Evolutionary conservation across 2,329 filamentous ascomycete species (phyloP).

Genomic region (Gnomoniopsis sp.): DNA sequence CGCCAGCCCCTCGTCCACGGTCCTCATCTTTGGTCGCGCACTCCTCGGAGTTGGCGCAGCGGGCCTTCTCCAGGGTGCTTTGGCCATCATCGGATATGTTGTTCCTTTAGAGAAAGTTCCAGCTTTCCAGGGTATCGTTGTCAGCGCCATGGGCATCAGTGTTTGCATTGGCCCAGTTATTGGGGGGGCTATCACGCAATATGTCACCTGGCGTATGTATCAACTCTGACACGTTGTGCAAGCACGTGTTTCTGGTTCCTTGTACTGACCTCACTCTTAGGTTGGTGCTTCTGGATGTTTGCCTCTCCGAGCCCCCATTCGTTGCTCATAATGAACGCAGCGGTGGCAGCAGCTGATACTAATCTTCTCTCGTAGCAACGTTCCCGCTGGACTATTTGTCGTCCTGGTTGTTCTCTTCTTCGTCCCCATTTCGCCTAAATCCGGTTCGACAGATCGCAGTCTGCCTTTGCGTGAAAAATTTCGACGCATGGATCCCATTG

Average conservation of each 20-base stretch:
- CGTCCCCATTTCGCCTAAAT: neutral
- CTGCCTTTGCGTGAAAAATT: neutral
- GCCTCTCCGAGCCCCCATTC: neutral
- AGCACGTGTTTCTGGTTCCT: no score
- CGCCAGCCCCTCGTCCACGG: slow-evolving; percentile 25
- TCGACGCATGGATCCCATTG: neutral
- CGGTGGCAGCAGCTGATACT: no score
- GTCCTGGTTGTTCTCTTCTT: neutral
- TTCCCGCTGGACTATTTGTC: neutral
- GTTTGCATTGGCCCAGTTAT: slow-evolving; percentile 45
- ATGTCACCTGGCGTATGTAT: neutral
- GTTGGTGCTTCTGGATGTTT: neutral
- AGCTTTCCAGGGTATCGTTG: slow-evolving; percentile 33
- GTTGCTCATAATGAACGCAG: no score
- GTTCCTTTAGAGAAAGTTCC: slow-evolving; percentile 24
- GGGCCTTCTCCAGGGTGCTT: slow-evolving; percentile 37
- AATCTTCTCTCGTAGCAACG: neutral
- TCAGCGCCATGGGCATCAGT: slow-evolving; percentile 41
- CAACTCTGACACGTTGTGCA: no score
- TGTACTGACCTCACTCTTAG: no score
- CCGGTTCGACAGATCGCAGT: neutral
- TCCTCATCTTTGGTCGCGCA: slow-evolving; percentile 27
- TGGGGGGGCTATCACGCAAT: slow-evolving; percentile 46
- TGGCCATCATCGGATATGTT: slow-evolving; percentile 32
- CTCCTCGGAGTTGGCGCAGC: slow-evolving; percentile 33